Percentiles rank a stretch among this genome's conserved stretches.
phyloP scores from a whole-genome alignment of 176 grass and related monocot species.

The Elaeis guineensis region DNA sequence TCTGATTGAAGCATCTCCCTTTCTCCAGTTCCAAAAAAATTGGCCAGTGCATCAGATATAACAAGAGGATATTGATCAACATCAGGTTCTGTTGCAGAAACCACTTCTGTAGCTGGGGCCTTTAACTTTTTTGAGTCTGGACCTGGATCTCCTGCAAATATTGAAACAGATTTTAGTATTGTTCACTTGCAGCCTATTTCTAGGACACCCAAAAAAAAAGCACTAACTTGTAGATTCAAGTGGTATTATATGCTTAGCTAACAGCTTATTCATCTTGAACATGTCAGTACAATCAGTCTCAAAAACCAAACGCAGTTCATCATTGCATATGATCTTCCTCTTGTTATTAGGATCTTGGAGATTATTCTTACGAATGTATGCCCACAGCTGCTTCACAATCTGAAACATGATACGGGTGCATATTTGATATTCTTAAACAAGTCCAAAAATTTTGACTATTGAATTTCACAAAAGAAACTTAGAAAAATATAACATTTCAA shows the following conservation, averaged over 20 bases:
- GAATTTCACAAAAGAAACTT: too few relatives aligned
- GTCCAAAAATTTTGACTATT: too few relatives aligned
- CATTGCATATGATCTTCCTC: conserved; percentile 94
- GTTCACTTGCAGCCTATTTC: neutral
- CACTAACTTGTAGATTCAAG: conserved; percentile 51
- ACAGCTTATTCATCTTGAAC: conserved; percentile 96
- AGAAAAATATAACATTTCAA: too few relatives aligned
- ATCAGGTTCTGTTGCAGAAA: conserved; percentile 38
- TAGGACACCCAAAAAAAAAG: neutral
- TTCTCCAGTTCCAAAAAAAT: conserved; percentile 77
- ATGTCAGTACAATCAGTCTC: conserved; percentile 89
- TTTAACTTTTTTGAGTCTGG: conserved; percentile 63
- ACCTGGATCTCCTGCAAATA: conserved; percentile 60
- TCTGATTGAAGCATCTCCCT: conserved; percentile 71
- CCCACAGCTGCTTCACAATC: conserved; percentile 93
- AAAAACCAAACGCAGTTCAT: conserved; percentile 76
- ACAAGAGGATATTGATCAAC: conserved; percentile 34
- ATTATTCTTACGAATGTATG: conserved; percentile 84
- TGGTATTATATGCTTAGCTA: conserved; percentile 73
- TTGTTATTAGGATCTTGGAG: conserved; percentile 92
- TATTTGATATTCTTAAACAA: too few relatives aligned
- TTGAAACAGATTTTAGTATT: conserved; percentile 14
- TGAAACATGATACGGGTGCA: conserved; percentile 17
- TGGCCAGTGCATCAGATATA: conserved; percentile 70
- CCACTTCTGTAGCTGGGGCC: conserved; percentile 24